These are phyloP conservation scores for Gastrolobium bilobum DNA, from an alignment of 306 rosid genomes.

Conservation along the genomic window DNA sequence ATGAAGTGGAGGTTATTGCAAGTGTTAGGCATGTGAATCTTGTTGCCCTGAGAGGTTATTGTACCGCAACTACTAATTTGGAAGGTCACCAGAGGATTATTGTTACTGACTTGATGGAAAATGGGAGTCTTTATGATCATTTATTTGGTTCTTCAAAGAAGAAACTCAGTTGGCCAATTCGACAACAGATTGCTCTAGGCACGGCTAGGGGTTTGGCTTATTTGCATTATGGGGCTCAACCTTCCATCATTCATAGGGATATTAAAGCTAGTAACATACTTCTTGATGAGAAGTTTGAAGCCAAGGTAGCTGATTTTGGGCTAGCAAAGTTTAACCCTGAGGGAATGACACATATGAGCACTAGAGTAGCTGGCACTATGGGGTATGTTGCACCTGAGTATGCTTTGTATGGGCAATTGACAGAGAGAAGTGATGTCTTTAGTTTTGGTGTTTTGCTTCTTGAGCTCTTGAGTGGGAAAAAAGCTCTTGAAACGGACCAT, in stretches of 20 bases:
- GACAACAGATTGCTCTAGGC: conserved; percentile 85
- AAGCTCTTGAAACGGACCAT: conserved; percentile 66
- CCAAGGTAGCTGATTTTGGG: conserved; percentile 95
- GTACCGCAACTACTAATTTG: conserved; percentile 80
- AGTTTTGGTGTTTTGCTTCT: conserved; percentile 91
- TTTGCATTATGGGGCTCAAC: conserved; percentile 94
- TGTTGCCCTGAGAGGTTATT: conserved; percentile 86
- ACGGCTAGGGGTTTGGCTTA: conserved; percentile 94
- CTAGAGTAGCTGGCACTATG: conserved; percentile 97
- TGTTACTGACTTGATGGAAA: conserved; percentile 91
- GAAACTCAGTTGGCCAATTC: conserved; percentile 82
- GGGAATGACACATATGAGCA: conserved; percentile 95
- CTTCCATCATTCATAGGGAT: conserved; percentile 91
- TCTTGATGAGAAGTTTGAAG: conserved; percentile 81
- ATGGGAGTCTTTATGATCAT: conserved; percentile 94
- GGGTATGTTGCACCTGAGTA: conserved; percentile 99
- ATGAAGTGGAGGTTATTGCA: conserved; percentile 93
- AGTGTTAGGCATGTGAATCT: conserved; percentile 94
- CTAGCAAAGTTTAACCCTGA: conserved; percentile 91
- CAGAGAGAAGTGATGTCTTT: conserved; percentile 91
- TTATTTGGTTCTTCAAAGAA: conserved; percentile 65
- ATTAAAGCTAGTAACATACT: conserved; percentile 93
- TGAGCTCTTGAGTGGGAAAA: conserved; percentile 95
- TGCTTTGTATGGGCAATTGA: conserved; percentile 92
- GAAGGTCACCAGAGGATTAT: conserved; percentile 97